phyloP scores from a whole-genome alignment of 305 asterid genomes.

The Rubia balearica region DNA sequence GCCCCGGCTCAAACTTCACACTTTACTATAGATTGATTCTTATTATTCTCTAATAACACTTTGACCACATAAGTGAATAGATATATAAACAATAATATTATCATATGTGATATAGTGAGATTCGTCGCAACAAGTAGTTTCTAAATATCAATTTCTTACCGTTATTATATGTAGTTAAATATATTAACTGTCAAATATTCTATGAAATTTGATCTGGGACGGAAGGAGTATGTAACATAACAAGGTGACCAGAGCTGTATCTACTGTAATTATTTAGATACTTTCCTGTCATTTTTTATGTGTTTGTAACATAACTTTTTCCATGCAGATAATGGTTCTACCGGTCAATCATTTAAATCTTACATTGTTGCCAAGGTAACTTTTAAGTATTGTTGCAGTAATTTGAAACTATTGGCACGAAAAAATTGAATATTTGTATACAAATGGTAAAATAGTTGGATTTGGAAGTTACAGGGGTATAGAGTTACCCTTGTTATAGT shows the following conservation, averaged over 20 bases:
- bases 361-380: constrained; percentile 90
- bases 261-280: not conserved
- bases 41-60: too few species aligned
- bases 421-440: not conserved
- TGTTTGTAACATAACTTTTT: constrained; percentile 18
- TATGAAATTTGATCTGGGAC: too few species aligned
- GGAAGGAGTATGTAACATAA: not conserved
- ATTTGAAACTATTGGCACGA: not conserved
- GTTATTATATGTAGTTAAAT: too few species aligned
- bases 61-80: too few species aligned
- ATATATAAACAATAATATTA: too few species aligned
- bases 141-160: too few species aligned
- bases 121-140: too few species aligned
- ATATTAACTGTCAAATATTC: too few species aligned
- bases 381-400: constrained; percentile 20
- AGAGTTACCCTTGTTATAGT: too few species aligned
- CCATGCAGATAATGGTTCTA: constrained; percentile 64
- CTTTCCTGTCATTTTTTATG: constrained; percentile 1
- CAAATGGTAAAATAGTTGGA: not conserved
- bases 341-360: constrained; percentile 83
- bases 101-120: too few species aligned
- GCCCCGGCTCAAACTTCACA: too few species aligned
- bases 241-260: not conserved
- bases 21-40: too few species aligned
- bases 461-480: not conserved